Percentiles rank a stretch among this genome's conserved stretches.
These are phyloP conservation scores for Hygrophorus pudorinus DNA, from an alignment of 768 basidiomycete genomes.

Conservation along the genomic window DNA sequence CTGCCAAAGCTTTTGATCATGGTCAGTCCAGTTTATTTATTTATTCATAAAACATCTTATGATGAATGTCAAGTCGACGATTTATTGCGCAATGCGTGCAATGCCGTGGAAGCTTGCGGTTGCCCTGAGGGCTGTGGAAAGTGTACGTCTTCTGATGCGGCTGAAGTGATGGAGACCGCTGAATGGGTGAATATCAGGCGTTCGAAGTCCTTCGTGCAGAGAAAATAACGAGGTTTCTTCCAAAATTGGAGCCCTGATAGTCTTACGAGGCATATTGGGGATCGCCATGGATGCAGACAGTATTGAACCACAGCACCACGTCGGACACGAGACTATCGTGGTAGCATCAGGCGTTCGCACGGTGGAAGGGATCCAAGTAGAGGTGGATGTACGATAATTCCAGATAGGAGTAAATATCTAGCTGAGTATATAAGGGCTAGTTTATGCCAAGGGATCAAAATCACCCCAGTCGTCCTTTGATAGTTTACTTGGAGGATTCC, in stretches of 20 bases:
- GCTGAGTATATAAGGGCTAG: constrained; percentile 2
- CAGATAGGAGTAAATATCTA: constrained; percentile 6
- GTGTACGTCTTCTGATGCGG: constrained; percentile 36
- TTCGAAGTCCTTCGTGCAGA: constrained; percentile 54
- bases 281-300: constrained; percentile 27
- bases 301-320: constrained; percentile 24
- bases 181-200: constrained; percentile 32
- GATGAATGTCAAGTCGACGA: constrained; percentile 34
- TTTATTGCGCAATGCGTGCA: constrained; percentile 48
- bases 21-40: constrained; percentile 29
- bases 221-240: constrained; percentile 66
- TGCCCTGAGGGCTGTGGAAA: constrained; percentile 62
- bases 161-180: neutral
- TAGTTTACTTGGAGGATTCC: constrained; percentile 32
- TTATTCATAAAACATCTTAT: neutral
- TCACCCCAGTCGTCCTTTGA: constrained; percentile 70
- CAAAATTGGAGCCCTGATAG: constrained; percentile 63
- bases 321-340: constrained; percentile 39
- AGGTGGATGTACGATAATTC: constrained; percentile 21
- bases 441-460: constrained; percentile 66
- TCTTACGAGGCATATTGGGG: constrained; percentile 53
- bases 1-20: constrained; percentile 77
- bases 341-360: constrained; percentile 39
- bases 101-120: constrained; percentile 46
- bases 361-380: constrained; percentile 36